Percentiles rank a stretch among this genome's conserved stretches.
These are phyloP conservation scores for Primulina eburnea DNA, from an alignment of 257 asterid genomes.

Conservation along the genomic window DNA sequence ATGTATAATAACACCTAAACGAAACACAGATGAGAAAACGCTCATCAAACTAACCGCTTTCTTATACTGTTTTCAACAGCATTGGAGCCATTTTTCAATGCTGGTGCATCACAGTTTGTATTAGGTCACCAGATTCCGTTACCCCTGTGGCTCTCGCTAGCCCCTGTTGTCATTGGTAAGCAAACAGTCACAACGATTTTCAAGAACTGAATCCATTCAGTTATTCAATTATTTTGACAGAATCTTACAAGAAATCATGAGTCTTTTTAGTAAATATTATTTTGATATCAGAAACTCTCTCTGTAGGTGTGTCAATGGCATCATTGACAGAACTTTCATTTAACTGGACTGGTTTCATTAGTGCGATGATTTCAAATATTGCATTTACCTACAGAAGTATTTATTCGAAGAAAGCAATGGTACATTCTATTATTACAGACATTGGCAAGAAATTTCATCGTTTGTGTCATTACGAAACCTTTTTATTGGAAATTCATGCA, in stretches of 20 bases:
- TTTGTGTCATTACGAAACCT: neutral
- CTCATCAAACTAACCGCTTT: neutral
- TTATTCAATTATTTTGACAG: no score
- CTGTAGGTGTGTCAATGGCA: constrained; percentile 61
- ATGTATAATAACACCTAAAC: no score
- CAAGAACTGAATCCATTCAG: neutral
- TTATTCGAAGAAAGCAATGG: constrained; percentile 71
- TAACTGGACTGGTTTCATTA: constrained; percentile 59
- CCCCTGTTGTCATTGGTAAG: constrained; percentile 58
- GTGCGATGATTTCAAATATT: constrained; percentile 62
- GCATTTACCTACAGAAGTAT: constrained; percentile 66
- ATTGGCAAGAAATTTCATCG: neutral
- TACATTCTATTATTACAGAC: constrained; percentile 6
- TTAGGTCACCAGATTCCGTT: constrained; percentile 54
- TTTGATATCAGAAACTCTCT: neutral
- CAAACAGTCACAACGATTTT: neutral
- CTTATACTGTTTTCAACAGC: constrained; percentile 28
- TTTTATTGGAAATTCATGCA: neutral
- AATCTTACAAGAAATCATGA: neutral
- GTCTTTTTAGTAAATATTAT: no score
- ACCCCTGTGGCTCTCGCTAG: constrained; percentile 53
- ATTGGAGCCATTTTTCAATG: constrained; percentile 62
- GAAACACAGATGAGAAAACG: no score
- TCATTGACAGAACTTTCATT: constrained; percentile 62
- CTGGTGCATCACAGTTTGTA: constrained; percentile 61